Evolutionary conservation across 192 early-diverging fungal genomes (phyloP).

Genomic region (Podila clonocystis): DNA sequence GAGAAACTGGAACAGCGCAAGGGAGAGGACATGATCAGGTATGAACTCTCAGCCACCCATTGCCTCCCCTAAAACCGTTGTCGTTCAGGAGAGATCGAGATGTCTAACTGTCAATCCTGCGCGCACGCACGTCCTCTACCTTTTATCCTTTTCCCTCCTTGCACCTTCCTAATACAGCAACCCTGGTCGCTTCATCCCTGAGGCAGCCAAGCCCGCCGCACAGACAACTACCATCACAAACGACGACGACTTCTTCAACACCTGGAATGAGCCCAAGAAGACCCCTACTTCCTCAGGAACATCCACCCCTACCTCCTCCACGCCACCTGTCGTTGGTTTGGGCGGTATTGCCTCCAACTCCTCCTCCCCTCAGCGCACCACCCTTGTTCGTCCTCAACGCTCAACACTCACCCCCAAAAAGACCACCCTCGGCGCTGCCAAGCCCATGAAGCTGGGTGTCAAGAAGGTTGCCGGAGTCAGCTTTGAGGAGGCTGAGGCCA

Average conservation of each 20-base stretch:
- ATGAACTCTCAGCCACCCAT: background rate
- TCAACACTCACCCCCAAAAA: conserved; percentile 53
- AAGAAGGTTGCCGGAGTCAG: conserved; percentile 85
- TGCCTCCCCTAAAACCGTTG: too few species aligned
- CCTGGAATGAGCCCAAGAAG: conserved; percentile 63
- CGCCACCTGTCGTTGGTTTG: conserved; percentile 24
- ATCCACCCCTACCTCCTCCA: conserved; percentile 48
- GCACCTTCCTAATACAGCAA: conserved; percentile 15
- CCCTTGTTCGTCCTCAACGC: conserved; percentile 38
- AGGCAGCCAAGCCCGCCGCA: conserved; percentile 26
- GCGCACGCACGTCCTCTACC: background rate
- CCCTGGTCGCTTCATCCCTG: conserved; percentile 37
- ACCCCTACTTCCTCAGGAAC: conserved; percentile 25
- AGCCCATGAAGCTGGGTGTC: conserved; percentile 85
- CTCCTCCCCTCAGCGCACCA: conserved; percentile 52
- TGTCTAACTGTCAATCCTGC: background rate
- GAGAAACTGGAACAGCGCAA: conserved; percentile 74
- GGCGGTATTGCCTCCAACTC: conserved; percentile 18
- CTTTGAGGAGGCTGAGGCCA: conserved; percentile 93
- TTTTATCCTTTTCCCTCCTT: background rate
- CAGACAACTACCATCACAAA: conserved; percentile 25
- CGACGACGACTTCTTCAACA: conserved; percentile 74
- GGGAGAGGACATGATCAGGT: conserved; percentile 70
- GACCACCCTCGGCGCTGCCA: conserved; percentile 84
- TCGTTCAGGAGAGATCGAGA: conserved; percentile 6